Percentiles rank a stretch among this genome's conserved stretches.
These are phyloP conservation scores for Aspergillus sojae DNA, from an alignment of 2,329 filamentous ascomycete genomes.

Conservation along the genomic window DNA sequence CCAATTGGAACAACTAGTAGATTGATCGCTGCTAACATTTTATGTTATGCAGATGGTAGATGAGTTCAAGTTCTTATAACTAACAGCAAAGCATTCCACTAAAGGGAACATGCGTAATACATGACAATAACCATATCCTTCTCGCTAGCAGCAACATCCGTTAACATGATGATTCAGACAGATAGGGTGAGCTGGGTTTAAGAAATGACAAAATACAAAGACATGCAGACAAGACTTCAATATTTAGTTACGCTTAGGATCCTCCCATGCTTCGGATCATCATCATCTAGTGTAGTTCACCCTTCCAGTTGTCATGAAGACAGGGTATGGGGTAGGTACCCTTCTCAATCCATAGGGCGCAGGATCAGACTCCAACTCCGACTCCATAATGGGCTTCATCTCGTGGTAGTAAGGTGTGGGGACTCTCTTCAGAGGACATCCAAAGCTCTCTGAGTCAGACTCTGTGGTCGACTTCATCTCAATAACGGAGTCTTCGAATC, in stretches of 20 bases:
- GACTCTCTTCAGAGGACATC: not conserved
- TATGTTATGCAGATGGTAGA: not conserved
- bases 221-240: not conserved
- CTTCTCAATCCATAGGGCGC: not conserved
- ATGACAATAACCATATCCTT: not conserved
- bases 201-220: not conserved
- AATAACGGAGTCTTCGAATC: not conserved
- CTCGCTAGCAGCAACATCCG: not conserved
- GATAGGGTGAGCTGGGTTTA: not conserved
- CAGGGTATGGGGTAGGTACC: not conserved
- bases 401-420: not conserved
- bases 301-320: not conserved
- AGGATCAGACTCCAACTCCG: not conserved
- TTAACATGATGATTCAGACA: not conserved
- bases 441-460: not conserved
- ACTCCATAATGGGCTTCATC: not conserved
- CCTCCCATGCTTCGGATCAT: too few species aligned
- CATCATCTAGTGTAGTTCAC: not conserved
- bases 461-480: not conserved
- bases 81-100: not conserved
- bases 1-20: too few species aligned
- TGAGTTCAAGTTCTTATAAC: not conserved
- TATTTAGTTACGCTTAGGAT: not conserved
- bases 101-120: not conserved
- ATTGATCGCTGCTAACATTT: not conserved